phyloP scores from a whole-genome alignment of 495 filamentous ascomycete species.

The Aspergillus incahuasiensis region DNA sequence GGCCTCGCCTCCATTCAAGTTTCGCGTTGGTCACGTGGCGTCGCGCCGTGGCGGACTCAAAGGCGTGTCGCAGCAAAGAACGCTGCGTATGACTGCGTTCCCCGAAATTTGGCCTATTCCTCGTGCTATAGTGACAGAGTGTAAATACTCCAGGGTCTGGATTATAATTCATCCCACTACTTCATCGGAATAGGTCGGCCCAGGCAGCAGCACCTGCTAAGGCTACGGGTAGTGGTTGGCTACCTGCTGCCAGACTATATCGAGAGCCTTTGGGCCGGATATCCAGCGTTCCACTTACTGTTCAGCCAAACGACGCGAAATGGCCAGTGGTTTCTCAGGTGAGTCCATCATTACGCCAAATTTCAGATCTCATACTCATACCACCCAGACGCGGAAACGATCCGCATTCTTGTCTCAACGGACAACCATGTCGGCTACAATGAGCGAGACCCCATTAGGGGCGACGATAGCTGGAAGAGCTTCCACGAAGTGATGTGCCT shows the following conservation, averaged over 20 bases:
- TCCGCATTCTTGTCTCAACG: slow-evolving; percentile 89
- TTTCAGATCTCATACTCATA: not conserved
- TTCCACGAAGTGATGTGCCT: slow-evolving; percentile 96
- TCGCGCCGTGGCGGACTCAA: slow-evolving; percentile 14
- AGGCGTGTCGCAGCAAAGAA: slow-evolving; percentile 1
- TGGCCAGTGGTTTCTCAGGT: slow-evolving; percentile 26
- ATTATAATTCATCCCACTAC: not conserved
- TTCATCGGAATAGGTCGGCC: not conserved
- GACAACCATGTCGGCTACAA: slow-evolving; percentile 98
- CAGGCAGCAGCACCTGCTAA: slow-evolving; percentile 6
- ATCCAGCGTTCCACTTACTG: not conserved
- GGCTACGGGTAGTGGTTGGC: not conserved
- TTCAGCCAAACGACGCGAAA: slow-evolving; percentile 6
- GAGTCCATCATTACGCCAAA: not conserved
- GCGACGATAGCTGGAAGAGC: slow-evolving; percentile 93
- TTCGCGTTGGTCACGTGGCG: slow-evolving; percentile 18
- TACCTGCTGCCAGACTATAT: slow-evolving; percentile 3
- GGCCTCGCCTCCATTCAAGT: not conserved
- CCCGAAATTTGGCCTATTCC: not conserved
- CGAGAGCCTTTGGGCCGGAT: not conserved
- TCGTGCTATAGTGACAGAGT: not conserved
- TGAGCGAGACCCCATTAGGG: slow-evolving; percentile 86
- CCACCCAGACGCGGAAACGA: slow-evolving; percentile 72
- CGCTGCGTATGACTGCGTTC: not conserved
- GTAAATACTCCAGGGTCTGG: not conserved